Conservation (phyloP, 208 protist genomes). For the Leishmania turanica region DNA sequence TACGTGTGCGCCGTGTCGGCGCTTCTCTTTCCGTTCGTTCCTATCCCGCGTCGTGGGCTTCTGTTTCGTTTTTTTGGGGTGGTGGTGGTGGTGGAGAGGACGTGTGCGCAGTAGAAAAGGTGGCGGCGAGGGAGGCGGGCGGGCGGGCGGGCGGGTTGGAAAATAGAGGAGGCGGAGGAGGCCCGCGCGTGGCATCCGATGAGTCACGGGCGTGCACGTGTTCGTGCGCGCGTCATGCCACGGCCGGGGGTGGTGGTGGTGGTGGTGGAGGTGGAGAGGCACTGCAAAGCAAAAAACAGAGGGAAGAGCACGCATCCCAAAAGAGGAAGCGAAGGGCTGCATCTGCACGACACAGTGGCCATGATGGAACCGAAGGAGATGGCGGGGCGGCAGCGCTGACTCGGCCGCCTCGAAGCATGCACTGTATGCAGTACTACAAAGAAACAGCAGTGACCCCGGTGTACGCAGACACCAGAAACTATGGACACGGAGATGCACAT, state of each 20-base stretch:
- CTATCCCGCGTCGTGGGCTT: not conserved
- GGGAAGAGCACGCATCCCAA: not conserved
- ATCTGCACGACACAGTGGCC: not conserved
- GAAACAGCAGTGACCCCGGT: not conserved
- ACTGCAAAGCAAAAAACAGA: not conserved
- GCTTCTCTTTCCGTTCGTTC: not conserved
- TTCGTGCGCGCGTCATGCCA: not conserved
- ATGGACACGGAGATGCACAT: not conserved
- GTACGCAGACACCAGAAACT: not conserved
- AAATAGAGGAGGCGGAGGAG: not conserved
- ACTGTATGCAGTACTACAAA: not conserved
- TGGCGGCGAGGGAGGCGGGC: too few relatives aligned
- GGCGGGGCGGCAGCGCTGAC: not conserved
- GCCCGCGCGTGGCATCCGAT: not conserved
- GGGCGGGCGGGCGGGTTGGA: not conserved
- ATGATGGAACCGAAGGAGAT: not conserved
- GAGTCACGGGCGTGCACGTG: not conserved
- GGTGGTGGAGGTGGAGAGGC: too few relatives aligned
- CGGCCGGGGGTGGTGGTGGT: too few relatives aligned
- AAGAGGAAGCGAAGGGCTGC: not conserved
- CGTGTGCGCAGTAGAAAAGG: not conserved
- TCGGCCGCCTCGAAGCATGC: not conserved
- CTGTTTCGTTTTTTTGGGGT: not conserved
- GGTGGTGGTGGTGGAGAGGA: not conserved
- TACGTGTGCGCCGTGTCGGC: not conserved